A percentile compares a stretch with the other conserved stretches of the same genome.
These are phyloP conservation scores for Cutaneotrichosporon curvatum DNA, from an alignment of 1,284 basidiomycete species.

Conservation along the genomic window DNA sequence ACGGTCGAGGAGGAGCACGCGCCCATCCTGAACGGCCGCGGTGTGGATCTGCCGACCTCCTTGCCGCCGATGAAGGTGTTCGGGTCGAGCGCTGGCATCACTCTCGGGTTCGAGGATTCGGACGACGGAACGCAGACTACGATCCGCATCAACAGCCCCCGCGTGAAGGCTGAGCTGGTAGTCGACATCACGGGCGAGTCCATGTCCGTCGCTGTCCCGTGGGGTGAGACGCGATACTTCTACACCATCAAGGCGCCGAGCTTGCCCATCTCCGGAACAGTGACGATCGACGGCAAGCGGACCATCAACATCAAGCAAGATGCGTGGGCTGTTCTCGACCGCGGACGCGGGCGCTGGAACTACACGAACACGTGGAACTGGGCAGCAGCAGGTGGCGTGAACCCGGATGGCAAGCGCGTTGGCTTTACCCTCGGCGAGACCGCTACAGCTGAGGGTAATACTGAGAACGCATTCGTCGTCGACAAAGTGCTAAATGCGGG, in stretches of 20 bases:
- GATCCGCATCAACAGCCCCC: neutral
- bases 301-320: neutral
- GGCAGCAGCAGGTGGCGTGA: slow-evolving; percentile 1
- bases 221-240: neutral
- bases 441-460: neutral
- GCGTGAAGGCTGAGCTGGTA: neutral
- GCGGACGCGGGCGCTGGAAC: slow-evolving; percentile 4
- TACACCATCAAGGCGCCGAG: slow-evolving; percentile 5
- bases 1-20: neutral
- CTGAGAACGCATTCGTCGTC: slow-evolving; percentile 10
- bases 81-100: neutral
- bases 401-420: neutral
- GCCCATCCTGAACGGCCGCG: neutral
- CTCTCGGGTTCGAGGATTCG: slow-evolving; percentile 1
- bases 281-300: neutral
- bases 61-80: neutral
- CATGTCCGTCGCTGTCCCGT: slow-evolving; percentile 5
- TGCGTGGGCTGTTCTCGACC: slow-evolving; percentile 8
- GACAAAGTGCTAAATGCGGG: slow-evolving; percentile 2
- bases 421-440: slow-evolving; percentile 5
- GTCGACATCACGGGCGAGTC: slow-evolving; percentile 3
- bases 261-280: neutral
- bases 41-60: neutral
- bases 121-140: neutral
- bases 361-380: slow-evolving; percentile 7